phyloP scores from a whole-genome alignment of 805 yeast genomes.

The Spathaspora passalidarum region DNA sequence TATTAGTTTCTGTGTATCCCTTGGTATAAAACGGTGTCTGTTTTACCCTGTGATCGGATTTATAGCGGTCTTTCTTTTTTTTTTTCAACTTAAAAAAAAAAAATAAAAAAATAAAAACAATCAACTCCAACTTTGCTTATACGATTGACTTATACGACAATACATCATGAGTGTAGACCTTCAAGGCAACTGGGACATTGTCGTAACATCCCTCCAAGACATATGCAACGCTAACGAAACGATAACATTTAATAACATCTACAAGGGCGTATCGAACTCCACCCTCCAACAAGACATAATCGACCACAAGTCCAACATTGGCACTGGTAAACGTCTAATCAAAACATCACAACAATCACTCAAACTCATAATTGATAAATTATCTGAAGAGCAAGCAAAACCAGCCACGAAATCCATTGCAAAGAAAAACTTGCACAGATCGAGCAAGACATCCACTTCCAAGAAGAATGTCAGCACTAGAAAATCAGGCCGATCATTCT shows the following conservation, averaged over 20 bases:
- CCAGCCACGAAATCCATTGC: not conserved
- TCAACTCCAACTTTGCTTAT: not conserved
- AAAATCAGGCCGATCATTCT: conserved; percentile 43
- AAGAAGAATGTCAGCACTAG: conserved; percentile 4
- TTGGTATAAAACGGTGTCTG: too few species aligned
- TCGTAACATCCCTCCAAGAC: conserved; percentile 65
- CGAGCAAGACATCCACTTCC: conserved; percentile 7
- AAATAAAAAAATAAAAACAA: too few species aligned
- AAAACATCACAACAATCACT: conserved; percentile 46
- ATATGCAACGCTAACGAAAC: conserved; percentile 61
- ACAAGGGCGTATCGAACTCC: conserved; percentile 18
- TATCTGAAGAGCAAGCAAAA: conserved; percentile 16
- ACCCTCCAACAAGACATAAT: conserved; percentile 38
- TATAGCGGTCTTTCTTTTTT: too few species aligned
- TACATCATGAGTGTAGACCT: conserved; percentile 20
- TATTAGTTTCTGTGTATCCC: too few species aligned
- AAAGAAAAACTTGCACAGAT: conserved; percentile 1
- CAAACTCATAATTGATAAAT: conserved; percentile 37
- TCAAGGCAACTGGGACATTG: conserved; percentile 69
- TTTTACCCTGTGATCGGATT: too few species aligned
- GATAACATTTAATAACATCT: conserved; percentile 44
- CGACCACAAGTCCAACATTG: conserved; percentile 57
- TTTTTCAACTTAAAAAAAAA: not conserved
- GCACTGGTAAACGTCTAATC: conserved; percentile 41
- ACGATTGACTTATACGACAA: not conserved